Conservation (phyloP, 495 filamentous ascomycete genomes). For the Xylaria palmicola region DNA sequence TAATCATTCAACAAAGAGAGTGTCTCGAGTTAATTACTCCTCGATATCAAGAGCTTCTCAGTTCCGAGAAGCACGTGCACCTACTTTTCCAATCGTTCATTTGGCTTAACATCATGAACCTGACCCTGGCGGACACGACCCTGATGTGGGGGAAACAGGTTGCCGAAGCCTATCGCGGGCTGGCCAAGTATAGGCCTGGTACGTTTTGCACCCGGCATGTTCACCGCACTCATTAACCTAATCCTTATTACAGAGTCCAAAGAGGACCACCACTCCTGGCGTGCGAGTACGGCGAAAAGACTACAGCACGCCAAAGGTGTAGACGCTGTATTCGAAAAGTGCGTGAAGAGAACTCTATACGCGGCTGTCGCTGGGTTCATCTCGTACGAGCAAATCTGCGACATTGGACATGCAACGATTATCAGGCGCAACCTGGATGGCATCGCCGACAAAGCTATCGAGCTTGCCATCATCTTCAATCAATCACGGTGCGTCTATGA, state of each 20-base stretch:
- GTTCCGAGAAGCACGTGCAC: neutral
- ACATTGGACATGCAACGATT: neutral
- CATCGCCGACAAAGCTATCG: neutral
- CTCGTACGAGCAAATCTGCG: neutral
- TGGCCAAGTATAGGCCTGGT: neutral
- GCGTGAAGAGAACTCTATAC: neutral
- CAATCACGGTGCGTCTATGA: neutral
- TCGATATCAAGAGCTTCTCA: neutral
- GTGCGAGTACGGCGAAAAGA: neutral
- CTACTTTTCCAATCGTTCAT: neutral
- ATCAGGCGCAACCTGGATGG: neutral
- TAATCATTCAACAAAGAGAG: neutral
- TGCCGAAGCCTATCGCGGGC: neutral
- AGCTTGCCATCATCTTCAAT: constrained; percentile 5
- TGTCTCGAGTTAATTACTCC: neutral
- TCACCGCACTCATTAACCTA: neutral
- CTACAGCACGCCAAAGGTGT: neutral
- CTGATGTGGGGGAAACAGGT: neutral
- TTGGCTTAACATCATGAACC: neutral
- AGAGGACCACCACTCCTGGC: neutral
- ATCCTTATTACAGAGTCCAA: neutral
- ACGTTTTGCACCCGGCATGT: neutral
- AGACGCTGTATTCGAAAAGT: neutral
- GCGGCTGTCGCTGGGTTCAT: neutral
- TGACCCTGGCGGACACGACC: neutral